Evolutionary conservation across 768 basidiomycete genomes (phyloP).

Genomic region (Pholiota molesta): DNA sequence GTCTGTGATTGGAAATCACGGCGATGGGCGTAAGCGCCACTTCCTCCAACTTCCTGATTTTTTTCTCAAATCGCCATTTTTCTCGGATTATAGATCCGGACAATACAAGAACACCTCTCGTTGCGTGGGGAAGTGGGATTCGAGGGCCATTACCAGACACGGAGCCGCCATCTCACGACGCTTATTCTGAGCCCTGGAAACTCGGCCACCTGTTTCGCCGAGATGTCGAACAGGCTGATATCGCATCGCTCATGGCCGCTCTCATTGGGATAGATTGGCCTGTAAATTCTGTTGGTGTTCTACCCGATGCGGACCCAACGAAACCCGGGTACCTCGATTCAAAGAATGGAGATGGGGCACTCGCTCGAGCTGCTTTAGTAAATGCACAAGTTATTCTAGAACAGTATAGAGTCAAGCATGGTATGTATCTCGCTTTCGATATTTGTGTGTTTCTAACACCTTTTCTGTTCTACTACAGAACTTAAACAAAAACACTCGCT

Average conservation of each 20-base stretch:
- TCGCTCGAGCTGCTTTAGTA: slow-evolving; percentile 58
- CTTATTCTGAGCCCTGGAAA: slow-evolving; percentile 67
- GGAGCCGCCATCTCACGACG: slow-evolving; percentile 65
- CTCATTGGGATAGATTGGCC: slow-evolving; percentile 77
- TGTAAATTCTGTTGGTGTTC: slow-evolving; percentile 79
- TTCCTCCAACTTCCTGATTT: not conserved
- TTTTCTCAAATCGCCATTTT: not conserved
- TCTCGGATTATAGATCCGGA: slow-evolving; percentile 64
- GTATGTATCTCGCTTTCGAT: slow-evolving; percentile 39
- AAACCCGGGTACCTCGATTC: slow-evolving; percentile 60
- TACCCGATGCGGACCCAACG: slow-evolving; percentile 73
- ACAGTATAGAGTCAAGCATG: slow-evolving; percentile 77
- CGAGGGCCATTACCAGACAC: slow-evolving; percentile 67
- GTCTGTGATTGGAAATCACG: slow-evolving; percentile 87
- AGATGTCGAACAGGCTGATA: slow-evolving; percentile 85
- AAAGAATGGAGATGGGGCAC: slow-evolving; percentile 45
- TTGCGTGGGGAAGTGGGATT: slow-evolving; percentile 82
- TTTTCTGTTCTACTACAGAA: slow-evolving; percentile 39
- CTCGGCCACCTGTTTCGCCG: slow-evolving; percentile 60
- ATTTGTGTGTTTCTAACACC: slow-evolving; percentile 4
- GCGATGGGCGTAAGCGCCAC: slow-evolving; percentile 69
- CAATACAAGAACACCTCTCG: slow-evolving; percentile 82
- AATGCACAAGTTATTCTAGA: slow-evolving; percentile 72
- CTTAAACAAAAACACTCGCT: slow-evolving; percentile 60
- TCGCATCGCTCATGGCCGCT: slow-evolving; percentile 77